Percentiles rank a stretch among this genome's conserved stretches.
Evolutionary conservation across 352 stramenopile species (phyloP).

Genomic region (Pythium sukuiense): DNA sequence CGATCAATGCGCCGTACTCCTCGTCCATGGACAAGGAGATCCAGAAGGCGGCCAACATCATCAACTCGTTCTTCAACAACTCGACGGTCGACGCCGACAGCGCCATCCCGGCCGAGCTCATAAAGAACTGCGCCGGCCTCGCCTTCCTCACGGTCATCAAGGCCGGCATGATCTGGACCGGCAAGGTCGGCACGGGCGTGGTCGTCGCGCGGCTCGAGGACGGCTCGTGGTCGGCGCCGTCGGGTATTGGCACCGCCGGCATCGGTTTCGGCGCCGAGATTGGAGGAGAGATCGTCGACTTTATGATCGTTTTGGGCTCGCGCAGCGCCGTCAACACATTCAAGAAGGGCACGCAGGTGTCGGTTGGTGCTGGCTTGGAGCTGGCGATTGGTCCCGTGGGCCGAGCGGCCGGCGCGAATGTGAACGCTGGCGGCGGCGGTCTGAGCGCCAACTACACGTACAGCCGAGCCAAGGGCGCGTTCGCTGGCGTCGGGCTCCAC

Average conservation of each 20-base stretch:
- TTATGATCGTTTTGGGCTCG: constrained; percentile 88
- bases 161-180: constrained; percentile 82
- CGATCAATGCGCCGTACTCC: constrained; percentile 84
- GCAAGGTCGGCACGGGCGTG: constrained; percentile 82
- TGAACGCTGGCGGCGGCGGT: constrained; percentile 78
- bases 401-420: constrained; percentile 60
- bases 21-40: constrained; percentile 88
- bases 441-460: constrained; percentile 87
- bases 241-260: constrained; percentile 77
- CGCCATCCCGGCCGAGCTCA: constrained; percentile 77
- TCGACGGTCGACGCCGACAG: constrained; percentile 72
- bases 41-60: constrained; percentile 75
- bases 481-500: constrained; percentile 76
- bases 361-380: constrained; percentile 73
- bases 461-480: constrained; percentile 79
- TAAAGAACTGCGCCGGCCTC: constrained; percentile 71
- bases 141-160: constrained; percentile 89
- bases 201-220: constrained; percentile 79
- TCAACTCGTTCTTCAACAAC: constrained; percentile 82
- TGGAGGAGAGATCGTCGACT: constrained; percentile 86
- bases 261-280: constrained; percentile 84
- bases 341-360: constrained; percentile 83
- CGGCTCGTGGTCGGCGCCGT: constrained; percentile 81
- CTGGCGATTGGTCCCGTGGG: constrained; percentile 74
- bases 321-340: constrained; percentile 72